Evolutionary conservation across 192 early-diverging fungal species (phyloP), one percentile per base, ranked within the genome.

Genomic region (Backusella sp.): DNA sequence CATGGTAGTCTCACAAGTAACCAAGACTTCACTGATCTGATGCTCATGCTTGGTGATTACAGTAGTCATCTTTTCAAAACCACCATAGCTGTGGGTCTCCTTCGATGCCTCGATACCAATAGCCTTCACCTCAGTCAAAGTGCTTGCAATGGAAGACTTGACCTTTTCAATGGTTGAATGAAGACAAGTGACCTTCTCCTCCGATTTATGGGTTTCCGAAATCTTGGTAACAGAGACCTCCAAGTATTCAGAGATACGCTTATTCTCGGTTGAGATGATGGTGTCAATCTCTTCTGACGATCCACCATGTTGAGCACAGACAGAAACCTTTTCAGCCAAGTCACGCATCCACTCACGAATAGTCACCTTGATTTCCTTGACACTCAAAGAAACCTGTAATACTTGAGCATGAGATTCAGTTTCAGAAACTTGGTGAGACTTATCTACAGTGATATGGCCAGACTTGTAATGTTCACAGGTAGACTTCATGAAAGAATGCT

Each of bases 311-410:
- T 76, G 35, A 17, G 68, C 37, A 53, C 66, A 35, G 15, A 52
- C 6, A 17, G 75, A 76, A 14, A 76, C 75, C 11, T 49, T 76
- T 37, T 73, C 77, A 42, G 66, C 59, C 32, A 78, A 56, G 17
- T 30, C 17, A n/a, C 41, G 62, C 8, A 67, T 28, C 77, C 71
- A 78, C 17, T 42, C 42, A 41, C 59, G 59, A 1, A 78, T 62
- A 53, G 59, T 73, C 1, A 68, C 66, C 65, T 72, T 73, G 12
- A 78, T 65, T 41, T 78, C 72, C 30, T 78, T 44, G 46, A 73
- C 52, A 59, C 52, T 41, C 14, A 66, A 19, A 66, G 62, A 62
- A 32, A 65, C 59, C 11, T 66, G 66, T 3, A 66, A 46, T 0
- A 3, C 14, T 12, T 14, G 8, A 12, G 66, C 23, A 14, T 67